These are phyloP conservation scores for Talaromyces ruber DNA, from an alignment of 495 filamentous ascomycete species.

Conservation along the genomic window DNA sequence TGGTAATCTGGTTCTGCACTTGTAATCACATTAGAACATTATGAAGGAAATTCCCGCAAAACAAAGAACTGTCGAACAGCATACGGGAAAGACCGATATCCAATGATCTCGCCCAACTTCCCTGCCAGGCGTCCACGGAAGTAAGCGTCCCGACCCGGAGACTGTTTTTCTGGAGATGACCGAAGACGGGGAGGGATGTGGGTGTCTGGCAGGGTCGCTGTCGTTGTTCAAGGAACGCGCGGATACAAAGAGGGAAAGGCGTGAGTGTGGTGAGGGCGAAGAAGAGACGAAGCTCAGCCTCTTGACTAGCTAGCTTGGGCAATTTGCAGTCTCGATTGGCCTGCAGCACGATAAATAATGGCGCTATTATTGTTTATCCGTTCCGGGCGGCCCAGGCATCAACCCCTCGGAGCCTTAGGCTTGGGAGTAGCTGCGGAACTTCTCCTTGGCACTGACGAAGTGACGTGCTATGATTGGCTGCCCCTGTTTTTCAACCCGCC, in stretches of 20 bases:
- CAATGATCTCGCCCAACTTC: background rate
- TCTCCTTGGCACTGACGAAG: no score
- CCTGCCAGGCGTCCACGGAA: constrained; percentile 5
- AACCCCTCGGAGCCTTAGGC: background rate
- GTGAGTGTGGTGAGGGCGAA: background rate
- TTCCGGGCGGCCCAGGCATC: background rate
- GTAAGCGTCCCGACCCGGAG: background rate
- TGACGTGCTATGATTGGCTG: background rate
- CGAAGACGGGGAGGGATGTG: constrained; percentile 1
- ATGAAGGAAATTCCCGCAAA: background rate
- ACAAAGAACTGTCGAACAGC: background rate
- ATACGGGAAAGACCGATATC: background rate
- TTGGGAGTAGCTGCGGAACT: background rate
- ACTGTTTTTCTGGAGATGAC: background rate
- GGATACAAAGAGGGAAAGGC: background rate
- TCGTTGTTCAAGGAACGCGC: constrained; percentile 3
- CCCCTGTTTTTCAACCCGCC: background rate
- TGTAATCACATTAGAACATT: background rate
- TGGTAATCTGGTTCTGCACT: background rate
- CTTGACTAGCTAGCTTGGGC: background rate
- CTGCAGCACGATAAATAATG: background rate
- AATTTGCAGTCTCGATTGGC: background rate
- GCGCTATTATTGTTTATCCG: background rate
- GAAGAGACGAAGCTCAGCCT: constrained; percentile 1
- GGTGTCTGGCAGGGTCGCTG: constrained; percentile 4